Percentiles rank a stretch among this genome's conserved stretches.
These are phyloP conservation scores for Neurospora sp. DNA, from an alignment of 495 filamentous ascomycete genomes.

Conservation along the genomic window DNA sequence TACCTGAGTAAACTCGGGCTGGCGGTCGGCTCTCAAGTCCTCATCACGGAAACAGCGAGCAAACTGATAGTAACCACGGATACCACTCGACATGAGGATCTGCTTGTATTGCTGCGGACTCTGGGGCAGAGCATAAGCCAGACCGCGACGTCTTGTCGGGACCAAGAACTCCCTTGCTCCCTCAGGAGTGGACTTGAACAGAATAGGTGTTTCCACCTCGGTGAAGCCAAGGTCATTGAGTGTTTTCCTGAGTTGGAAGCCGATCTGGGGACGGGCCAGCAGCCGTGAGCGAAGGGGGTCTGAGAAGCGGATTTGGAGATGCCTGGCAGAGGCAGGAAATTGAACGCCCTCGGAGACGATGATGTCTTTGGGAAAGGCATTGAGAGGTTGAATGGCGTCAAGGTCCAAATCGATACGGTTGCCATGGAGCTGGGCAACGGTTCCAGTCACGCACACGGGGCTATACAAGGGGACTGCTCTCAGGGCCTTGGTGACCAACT, in stretches of 20 bases:
- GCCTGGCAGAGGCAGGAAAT: slow-evolving; percentile 63
- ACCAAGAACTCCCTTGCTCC: slow-evolving; percentile 95
- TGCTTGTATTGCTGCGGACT: slow-evolving; percentile 99
- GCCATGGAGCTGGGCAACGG: slow-evolving; percentile 10
- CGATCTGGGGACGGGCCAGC: slow-evolving; percentile 44
- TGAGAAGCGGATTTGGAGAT: slow-evolving; percentile 76
- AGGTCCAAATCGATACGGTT: slow-evolving; percentile 30
- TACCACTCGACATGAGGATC: slow-evolving; percentile 87
- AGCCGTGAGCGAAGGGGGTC: slow-evolving; percentile 48
- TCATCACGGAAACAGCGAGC: slow-evolving; percentile 94
- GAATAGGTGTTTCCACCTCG: slow-evolving; percentile 82
- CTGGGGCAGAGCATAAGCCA: slow-evolving; percentile 86
- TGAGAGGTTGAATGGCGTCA: slow-evolving; percentile 54
- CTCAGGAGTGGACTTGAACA: slow-evolving; percentile 97
- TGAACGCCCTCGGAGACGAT: slow-evolving; percentile 60
- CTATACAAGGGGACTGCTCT: slow-evolving; percentile 26
- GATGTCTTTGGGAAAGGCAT: slow-evolving; percentile 66
- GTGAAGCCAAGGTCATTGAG: slow-evolving; percentile 49
- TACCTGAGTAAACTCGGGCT: slow-evolving; percentile 96
- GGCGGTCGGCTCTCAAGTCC: slow-evolving; percentile 82
- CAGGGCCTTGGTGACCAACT: slow-evolving; percentile 19
- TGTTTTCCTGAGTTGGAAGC: slow-evolving; percentile 43
- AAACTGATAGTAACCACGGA: slow-evolving; percentile 79
- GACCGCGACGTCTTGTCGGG: slow-evolving; percentile 60
- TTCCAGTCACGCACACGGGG: slow-evolving; percentile 30